Evolutionary conservation across 371 early-diverging fungal species (phyloP).

Genomic region (Saksenaea oblongispora): DNA sequence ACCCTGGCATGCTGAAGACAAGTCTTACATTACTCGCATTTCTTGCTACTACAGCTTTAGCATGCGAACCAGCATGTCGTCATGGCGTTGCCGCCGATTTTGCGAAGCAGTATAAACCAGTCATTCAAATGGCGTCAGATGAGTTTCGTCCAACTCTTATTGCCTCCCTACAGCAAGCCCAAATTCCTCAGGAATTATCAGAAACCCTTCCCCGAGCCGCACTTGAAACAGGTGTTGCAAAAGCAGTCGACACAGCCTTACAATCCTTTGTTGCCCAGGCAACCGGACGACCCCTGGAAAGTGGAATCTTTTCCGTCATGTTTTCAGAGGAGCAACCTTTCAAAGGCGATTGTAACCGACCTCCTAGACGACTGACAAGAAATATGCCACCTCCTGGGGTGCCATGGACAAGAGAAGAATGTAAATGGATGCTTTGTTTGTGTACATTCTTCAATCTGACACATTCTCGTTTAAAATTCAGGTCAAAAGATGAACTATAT

Average conservation of each 20-base stretch:
- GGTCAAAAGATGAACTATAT: slow-evolving; percentile 62
- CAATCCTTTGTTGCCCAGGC: slow-evolving; percentile 18
- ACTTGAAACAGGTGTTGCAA: slow-evolving; percentile 30
- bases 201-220: background rate
- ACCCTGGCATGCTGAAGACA: slow-evolving; percentile 8
- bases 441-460: background rate
- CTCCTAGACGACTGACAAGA: slow-evolving; percentile 46
- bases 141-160: slow-evolving; percentile 31
- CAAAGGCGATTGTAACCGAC: slow-evolving; percentile 64
- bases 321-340: slow-evolving; percentile 60
- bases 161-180: slow-evolving; percentile 24
- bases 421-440: slow-evolving; percentile 26
- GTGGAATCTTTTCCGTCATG: slow-evolving; percentile 50
- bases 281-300: slow-evolving; percentile 28
- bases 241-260: slow-evolving; percentile 16
- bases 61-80: slow-evolving; percentile 64
- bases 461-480: slow-evolving; percentile 6
- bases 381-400: slow-evolving; percentile 57
- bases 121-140: slow-evolving; percentile 27
- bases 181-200: slow-evolving; percentile 26
- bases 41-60: slow-evolving; percentile 23
- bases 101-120: slow-evolving; percentile 45
- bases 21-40: background rate
- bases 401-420: slow-evolving; percentile 61
- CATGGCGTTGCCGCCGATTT: slow-evolving; percentile 57